Evolutionary conservation across 257 asterid genomes (phyloP), one percentile per base, ranked within the genome.

Genomic region (Handroanthus guayacan): DNA sequence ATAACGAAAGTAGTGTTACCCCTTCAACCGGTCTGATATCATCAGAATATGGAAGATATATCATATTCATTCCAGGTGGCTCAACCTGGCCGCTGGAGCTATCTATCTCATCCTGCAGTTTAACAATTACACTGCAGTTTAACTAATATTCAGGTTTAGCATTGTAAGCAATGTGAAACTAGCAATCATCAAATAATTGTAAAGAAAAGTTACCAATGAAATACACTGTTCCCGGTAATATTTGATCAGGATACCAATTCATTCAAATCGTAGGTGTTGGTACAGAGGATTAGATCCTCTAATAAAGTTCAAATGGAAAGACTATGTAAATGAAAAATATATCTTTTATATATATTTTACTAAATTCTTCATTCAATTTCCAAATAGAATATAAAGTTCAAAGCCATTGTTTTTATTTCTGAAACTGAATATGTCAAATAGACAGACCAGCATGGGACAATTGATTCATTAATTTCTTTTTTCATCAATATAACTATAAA

Each of bases 21-120:
- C 92, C 99, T 88, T 95, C 99, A 83, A 92, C 48, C 17, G 82
- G 90, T 84, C 99, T 86, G 86, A 95, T 84, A 73, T 95, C 99
- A 79, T 95, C 98, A 69, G 97, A 91, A 89, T 82, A 95, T 50
- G 98, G 99, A 86, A 95, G 97, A 81, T 87, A 85, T 79, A 95
- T 91, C 91, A 95, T 88, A 82, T 95, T 97, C 98, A 95, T 95
- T 77, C 99, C 99, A 45, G 99, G 97, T 78, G 99, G 99, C 87
- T 95, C 99, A 54, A 92, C 83, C 88, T 92, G 99, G 75, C 99
- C 99, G 69, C 96, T 75, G 68, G 80, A 37, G 81, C 87, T 89
- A 43, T 81, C 80, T 77, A 89, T 86, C 89, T 95, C 99, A 52
- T 89, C 97, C 99, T 94, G 91, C 79, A 82, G 65, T 77, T 79